These are phyloP conservation scores for Aspergillus sp. DNA, from an alignment of 2,329 filamentous ascomycete species.

Conservation along the genomic window DNA sequence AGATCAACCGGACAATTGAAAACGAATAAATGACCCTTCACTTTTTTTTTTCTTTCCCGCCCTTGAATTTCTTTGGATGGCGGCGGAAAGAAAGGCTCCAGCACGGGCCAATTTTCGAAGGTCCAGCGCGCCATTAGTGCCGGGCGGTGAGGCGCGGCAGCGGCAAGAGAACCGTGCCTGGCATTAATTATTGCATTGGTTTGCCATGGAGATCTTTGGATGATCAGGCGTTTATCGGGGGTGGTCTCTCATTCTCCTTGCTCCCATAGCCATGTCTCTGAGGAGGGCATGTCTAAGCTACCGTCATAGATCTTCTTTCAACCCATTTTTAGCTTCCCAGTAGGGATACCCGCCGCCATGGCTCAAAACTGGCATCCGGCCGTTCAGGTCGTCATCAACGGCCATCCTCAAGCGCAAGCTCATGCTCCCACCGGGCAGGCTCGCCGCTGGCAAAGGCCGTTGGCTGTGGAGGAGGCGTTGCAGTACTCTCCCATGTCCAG, in stretches of 20 bases:
- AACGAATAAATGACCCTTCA: not conserved
- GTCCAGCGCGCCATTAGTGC: constrained; percentile 21
- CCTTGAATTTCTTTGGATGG: not conserved
- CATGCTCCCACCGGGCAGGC: constrained; percentile 29
- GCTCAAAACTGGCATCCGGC: constrained; percentile 42
- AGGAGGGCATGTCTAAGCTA: constrained; percentile 29
- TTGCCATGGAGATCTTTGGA: constrained; percentile 12
- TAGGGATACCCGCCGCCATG: constrained; percentile 35
- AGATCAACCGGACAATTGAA: not conserved
- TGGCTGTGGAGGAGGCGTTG: constrained; percentile 51
- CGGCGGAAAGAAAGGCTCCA: constrained; percentile 22
- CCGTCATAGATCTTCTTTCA: constrained; percentile 23
- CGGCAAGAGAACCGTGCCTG: constrained; percentile 27
- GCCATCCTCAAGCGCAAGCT: constrained; percentile 30
- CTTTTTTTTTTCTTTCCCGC: constrained; percentile 11
- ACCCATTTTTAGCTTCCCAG: constrained; percentile 23
- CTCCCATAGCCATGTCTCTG: constrained; percentile 37
- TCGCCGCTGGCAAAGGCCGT: constrained; percentile 35
- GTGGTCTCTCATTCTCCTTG: constrained; percentile 17
- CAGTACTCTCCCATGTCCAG: constrained; percentile 55
- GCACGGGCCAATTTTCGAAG: constrained; percentile 18
- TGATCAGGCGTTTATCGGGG: constrained; percentile 15
- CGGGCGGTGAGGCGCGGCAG: constrained; percentile 30
- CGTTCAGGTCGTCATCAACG: constrained; percentile 47
- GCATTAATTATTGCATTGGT: constrained; percentile 27